phyloP scores from a whole-genome alignment of 73 alveolate genomes.

The Stentor coeruleus region DNA sequence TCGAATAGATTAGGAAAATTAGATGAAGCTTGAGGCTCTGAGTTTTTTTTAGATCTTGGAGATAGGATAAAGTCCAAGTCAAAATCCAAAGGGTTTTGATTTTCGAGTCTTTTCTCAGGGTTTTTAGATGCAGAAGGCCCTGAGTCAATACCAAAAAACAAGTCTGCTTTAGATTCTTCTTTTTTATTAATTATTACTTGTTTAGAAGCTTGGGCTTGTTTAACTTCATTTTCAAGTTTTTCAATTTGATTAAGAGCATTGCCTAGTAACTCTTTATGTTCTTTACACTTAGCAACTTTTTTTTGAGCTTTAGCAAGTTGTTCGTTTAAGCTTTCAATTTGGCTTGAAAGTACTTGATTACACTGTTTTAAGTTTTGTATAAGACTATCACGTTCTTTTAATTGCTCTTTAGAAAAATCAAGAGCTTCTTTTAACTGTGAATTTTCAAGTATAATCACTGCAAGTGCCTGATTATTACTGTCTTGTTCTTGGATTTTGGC shows the following conservation, averaged over 20 bases:
- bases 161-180: not conserved
- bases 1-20: not conserved
- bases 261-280: no score
- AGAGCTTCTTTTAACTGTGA: not conserved
- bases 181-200: not conserved
- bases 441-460: not conserved
- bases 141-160: not conserved
- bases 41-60: not conserved
- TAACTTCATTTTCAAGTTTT: not conserved
- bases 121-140: not conserved
- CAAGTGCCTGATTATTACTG: not conserved
- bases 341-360: no score
- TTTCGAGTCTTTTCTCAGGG: not conserved
- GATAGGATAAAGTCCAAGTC: not conserved
- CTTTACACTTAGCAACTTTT: no score
- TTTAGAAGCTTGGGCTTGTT: no score
- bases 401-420: not conserved
- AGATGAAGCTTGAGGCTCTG: not conserved
- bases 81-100: not conserved
- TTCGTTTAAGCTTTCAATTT: no score
- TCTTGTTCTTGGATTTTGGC: not conserved
- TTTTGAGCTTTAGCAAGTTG: no score
- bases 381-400: not conserved
- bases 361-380: no score
- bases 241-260: no score